These are phyloP conservation scores for Ulota crispa DNA, from an alignment of 225 moss, liverwort and hornwort species.

Conservation along the genomic window DNA sequence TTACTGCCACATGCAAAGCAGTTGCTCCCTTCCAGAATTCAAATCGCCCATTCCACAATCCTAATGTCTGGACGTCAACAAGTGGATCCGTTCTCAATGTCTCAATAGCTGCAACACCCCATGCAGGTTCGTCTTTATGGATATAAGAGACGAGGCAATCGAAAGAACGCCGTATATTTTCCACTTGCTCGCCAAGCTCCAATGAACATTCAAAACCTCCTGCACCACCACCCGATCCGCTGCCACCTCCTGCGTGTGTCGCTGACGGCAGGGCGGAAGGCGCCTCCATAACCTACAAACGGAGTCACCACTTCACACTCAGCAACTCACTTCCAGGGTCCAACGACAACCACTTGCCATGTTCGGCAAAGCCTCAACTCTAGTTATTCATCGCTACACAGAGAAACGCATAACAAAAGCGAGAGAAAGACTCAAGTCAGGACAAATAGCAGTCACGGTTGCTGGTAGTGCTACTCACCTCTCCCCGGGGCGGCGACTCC, in stretches of 20 bases:
- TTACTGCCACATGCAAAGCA: neutral
- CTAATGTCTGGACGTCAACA: neutral
- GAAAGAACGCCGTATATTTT: neutral
- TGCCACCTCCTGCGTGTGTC: neutral
- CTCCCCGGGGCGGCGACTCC: neutral
- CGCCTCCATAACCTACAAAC: neutral
- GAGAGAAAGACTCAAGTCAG: neutral
- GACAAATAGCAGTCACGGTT: neutral
- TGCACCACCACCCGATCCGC: neutral
- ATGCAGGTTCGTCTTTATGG: neutral
- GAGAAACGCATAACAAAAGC: neutral
- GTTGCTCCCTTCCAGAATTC: neutral
- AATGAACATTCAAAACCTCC: neutral
- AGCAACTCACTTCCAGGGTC: neutral
- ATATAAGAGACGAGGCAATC: accelerated
- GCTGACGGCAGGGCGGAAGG: neutral
- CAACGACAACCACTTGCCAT: neutral
- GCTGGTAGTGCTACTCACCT: neutral
- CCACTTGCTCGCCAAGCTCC: neutral
- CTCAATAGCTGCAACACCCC: neutral
- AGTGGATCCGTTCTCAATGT: neutral
- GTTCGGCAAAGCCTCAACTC: neutral
- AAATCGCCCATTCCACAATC: too few species aligned
- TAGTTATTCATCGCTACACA: neutral
- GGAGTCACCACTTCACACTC: neutral